phyloP scores from a whole-genome alignment of 805 yeast genomes.

The Candida boidinii region DNA sequence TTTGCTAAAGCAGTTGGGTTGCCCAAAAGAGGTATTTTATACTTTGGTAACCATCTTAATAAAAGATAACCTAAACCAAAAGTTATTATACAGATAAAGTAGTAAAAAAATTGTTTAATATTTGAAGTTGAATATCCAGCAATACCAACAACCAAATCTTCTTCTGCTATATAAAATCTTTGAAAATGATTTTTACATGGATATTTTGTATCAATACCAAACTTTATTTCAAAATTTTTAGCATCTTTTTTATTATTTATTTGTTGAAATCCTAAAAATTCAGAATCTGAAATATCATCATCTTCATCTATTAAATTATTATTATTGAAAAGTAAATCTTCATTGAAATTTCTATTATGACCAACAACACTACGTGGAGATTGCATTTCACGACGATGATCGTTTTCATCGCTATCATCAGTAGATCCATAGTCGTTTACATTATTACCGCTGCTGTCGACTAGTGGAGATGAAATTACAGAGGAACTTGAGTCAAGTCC shows the following conservation, averaged over 20 bases:
- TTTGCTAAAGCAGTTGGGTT: conserved; percentile 58
- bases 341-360: conserved; percentile 7
- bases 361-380: too few species aligned
- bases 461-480: too few species aligned
- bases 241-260: conserved; percentile 19
- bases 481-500: too few species aligned
- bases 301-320: too few species aligned
- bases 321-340: too few species aligned
- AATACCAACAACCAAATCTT: conserved; percentile 87
- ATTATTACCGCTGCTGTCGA: too few species aligned
- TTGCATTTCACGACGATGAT: conserved; percentile 5
- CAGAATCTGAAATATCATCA: conserved; percentile 1
- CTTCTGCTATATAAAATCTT: conserved; percentile 89
- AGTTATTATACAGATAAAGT: conserved; percentile 45
- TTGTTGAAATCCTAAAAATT: too few species aligned
- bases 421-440: conserved; percentile 9
- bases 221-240: conserved; percentile 34
- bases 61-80: conserved; percentile 67
- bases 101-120: conserved; percentile 38
- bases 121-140: conserved; percentile 72
- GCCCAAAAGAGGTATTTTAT: conserved; percentile 62
- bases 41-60: conserved; percentile 81
- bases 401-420: conserved; percentile 11
- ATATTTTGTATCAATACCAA: conserved; percentile 21
- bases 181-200: conserved; percentile 48